Conservation (phyloP, 2,329 filamentous ascomycete genomes). For the Sporothrix brasiliensis region DNA sequence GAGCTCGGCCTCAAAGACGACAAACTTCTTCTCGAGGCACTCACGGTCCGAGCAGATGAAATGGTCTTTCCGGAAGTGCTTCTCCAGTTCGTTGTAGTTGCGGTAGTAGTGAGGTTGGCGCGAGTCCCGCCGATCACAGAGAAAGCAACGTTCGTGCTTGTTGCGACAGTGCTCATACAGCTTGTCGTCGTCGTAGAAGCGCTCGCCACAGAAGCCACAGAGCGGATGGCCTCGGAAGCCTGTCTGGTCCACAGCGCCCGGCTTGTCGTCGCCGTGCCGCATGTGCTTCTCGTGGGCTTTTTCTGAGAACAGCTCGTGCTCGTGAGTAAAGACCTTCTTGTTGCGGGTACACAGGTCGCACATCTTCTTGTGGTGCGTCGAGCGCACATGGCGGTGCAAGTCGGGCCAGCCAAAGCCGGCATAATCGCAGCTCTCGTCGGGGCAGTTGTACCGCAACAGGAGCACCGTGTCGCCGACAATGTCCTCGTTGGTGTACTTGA, state of each 20-base stretch:
- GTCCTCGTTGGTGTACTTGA: conserved; percentile 84
- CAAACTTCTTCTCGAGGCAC: conserved; percentile 95
- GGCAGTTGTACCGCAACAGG: conserved; percentile 91
- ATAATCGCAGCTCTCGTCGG: conserved; percentile 76
- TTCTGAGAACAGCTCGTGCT: conserved; percentile 87
- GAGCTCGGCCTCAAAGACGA: conserved; percentile 93
- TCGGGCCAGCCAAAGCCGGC: conserved; percentile 70
- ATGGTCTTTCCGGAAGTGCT: conserved; percentile 86
- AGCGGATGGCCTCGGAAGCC: conserved; percentile 95
- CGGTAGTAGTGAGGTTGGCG: conserved; percentile 86
- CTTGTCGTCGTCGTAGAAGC: conserved; percentile 96
- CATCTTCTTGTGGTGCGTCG: conserved; percentile 82
- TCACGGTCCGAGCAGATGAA: conserved; percentile 82
- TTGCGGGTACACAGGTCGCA: conserved; percentile 88
- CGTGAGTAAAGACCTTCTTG: conserved; percentile 98
- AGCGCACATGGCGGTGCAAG: conserved; percentile 74
- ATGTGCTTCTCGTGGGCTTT: conserved; percentile 85
- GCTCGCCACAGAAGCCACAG: conserved; percentile 86
- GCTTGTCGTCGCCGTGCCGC: conserved; percentile 85
- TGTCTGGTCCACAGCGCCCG: conserved; percentile 86
- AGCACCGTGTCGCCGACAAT: conserved; percentile 91
- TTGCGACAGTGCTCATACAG: conserved; percentile 90
- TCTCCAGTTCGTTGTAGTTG: conserved; percentile 82
- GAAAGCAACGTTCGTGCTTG: conserved; percentile 91
- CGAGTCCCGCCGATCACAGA: conserved; percentile 75